Evolutionary conservation across 169 alveolate species (phyloP).

Genomic region (Eimeria zaria): DNA sequence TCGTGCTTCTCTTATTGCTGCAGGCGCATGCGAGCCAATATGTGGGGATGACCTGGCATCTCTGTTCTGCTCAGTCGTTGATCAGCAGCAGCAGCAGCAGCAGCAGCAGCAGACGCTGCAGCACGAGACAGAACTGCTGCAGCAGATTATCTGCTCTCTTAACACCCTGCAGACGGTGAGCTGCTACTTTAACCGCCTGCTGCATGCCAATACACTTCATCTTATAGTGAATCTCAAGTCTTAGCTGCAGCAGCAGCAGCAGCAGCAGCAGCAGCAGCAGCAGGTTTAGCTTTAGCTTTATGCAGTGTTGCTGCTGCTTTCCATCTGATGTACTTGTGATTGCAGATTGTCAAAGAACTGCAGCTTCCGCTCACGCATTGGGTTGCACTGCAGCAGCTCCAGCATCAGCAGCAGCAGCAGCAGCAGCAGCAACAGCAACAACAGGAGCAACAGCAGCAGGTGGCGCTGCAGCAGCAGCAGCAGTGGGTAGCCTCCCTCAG

Average conservation of each 20-base stretch:
- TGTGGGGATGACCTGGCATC: constrained; percentile 20
- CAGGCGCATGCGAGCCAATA: not conserved
- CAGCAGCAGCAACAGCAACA: constrained; percentile 11
- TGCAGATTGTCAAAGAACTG: constrained; percentile 16
- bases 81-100: constrained; percentile 63
- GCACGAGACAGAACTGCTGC: constrained; percentile 56
- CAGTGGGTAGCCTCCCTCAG: constrained; percentile 33
- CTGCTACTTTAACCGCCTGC: not conserved
- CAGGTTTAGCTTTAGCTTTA: not conserved
- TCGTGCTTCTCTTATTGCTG: not conserved
- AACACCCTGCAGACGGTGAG: constrained; percentile 31
- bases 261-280: constrained; percentile 31
- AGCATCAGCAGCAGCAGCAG: constrained; percentile 62
- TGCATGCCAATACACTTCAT: not conserved
- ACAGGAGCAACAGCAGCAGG: constrained; percentile 37
- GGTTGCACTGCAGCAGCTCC: constrained; percentile 45
- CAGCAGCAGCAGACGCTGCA: constrained; percentile 35
- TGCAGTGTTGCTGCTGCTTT: not conserved
- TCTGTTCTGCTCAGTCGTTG: constrained; percentile 21
- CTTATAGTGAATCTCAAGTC: not conserved
- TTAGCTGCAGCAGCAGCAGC: constrained; percentile 30
- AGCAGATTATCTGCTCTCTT: constrained; percentile 34
- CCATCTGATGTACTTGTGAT: not conserved
- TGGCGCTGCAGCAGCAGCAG: constrained; percentile 40
- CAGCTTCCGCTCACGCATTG: constrained; percentile 45